These are phyloP conservation scores for Fagus crenata DNA, from an alignment of 306 rosid genomes.

Conservation along the genomic window DNA sequence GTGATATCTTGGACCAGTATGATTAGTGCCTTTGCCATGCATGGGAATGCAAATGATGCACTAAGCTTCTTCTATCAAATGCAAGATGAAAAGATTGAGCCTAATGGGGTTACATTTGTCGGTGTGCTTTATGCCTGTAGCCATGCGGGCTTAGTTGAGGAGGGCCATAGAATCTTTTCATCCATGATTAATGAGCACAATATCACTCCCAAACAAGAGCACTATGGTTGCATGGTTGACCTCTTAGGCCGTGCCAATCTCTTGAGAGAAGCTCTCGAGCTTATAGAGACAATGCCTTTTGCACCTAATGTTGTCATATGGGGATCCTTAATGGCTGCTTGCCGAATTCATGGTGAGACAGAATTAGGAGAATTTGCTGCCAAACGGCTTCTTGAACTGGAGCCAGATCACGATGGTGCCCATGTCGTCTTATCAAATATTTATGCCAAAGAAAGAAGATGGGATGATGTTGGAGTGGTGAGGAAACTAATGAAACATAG, in stretches of 20 bases:
- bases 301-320: slow-evolving; percentile 79
- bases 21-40: slow-evolving; percentile 76
- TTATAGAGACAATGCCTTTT: slow-evolving; percentile 76
- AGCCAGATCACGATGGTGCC: slow-evolving; percentile 79
- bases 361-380: slow-evolving; percentile 87
- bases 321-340: slow-evolving; percentile 91
- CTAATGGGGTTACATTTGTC: slow-evolving; percentile 77
- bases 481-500: slow-evolving; percentile 58
- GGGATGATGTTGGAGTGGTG: slow-evolving; percentile 70
- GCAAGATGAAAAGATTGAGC: slow-evolving; percentile 53
- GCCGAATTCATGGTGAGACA: slow-evolving; percentile 59
- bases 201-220: slow-evolving; percentile 70
- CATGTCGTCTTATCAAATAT: slow-evolving; percentile 75
- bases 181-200: slow-evolving; percentile 62
- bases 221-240: slow-evolving; percentile 94
- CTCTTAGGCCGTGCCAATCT: slow-evolving; percentile 79
- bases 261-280: slow-evolving; percentile 68
- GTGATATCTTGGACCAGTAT: slow-evolving; percentile 80
- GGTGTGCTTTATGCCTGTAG: slow-evolving; percentile 92
- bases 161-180: slow-evolving; percentile 55
- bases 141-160: slow-evolving; percentile 76
- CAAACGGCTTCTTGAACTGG: slow-evolving; percentile 62
- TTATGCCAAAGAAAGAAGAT: slow-evolving; percentile 73
- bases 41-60: slow-evolving; percentile 67
- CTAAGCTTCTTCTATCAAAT: slow-evolving; percentile 57